These are phyloP conservation scores for Colletotrichum lindemuthianum DNA, from an alignment of 2,329 filamentous ascomycete species.

Conservation along the genomic window DNA sequence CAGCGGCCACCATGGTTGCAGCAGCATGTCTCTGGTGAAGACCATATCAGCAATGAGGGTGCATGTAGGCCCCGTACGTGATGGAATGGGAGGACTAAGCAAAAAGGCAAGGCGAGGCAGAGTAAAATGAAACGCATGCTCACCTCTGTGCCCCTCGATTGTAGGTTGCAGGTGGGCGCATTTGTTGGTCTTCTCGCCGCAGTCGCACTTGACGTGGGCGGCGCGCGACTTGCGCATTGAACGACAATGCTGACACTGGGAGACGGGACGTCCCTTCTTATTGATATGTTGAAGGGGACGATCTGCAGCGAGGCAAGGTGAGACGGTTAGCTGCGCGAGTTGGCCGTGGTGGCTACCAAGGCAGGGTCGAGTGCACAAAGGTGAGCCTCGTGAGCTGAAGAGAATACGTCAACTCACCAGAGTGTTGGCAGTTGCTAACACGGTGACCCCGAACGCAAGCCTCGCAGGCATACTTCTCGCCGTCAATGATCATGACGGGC, in stretches of 20 bases:
- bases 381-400: not conserved
- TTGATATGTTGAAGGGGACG: slow-evolving; percentile 93
- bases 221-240: slow-evolving; percentile 95
- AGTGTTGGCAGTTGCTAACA: slow-evolving; percentile 98
- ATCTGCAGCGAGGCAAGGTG: slow-evolving; percentile 62
- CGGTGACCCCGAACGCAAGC: slow-evolving; percentile 98
- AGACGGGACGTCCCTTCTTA: slow-evolving; percentile 96
- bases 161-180: slow-evolving; percentile 69
- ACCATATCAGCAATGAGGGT: no score
- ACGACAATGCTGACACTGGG: slow-evolving; percentile 97
- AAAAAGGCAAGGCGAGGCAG: no score
- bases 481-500: slow-evolving; percentile 81
- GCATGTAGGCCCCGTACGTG: no score
- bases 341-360: no score
- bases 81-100: no score
- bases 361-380: no score
- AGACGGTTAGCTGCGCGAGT: not conserved
- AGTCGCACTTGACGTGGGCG: slow-evolving; percentile 96
- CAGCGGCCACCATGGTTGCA: slow-evolving; percentile 76
- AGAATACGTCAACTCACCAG: slow-evolving; percentile 69
- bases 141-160: slow-evolving; percentile 68
- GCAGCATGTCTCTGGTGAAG: slow-evolving; percentile 68
- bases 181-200: slow-evolving; percentile 88
- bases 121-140: slow-evolving; percentile 41
- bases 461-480: slow-evolving; percentile 98